Conservation (phyloP, 306 rosid genomes). For the Pueraria montana region DNA sequence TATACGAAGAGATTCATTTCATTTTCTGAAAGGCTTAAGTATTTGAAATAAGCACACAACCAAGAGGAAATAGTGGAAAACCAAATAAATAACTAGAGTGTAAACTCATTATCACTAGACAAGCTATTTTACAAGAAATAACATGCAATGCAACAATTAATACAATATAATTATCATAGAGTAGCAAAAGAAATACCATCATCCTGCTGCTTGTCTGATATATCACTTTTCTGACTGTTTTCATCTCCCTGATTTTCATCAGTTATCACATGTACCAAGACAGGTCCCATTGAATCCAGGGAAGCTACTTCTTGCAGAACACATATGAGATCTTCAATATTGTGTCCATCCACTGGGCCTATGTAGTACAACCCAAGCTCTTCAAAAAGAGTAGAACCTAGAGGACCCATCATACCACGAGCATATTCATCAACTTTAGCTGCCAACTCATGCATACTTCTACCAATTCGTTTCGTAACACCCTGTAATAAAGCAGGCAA, state of each 20-base stretch:
- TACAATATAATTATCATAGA: constrained; percentile 8
- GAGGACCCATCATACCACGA: constrained; percentile 97
- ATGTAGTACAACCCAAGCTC: constrained; percentile 97
- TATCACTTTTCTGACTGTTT: constrained; percentile 50
- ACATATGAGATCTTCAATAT: constrained; percentile 80
- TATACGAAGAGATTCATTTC: constrained; percentile 15
- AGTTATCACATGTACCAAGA: constrained; percentile 88
- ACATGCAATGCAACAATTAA: constrained; percentile 17
- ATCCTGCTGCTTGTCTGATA: constrained; percentile 49
- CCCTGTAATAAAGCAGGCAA: constrained; percentile 62
- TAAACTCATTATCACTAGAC: constrained; percentile 13
- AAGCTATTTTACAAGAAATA: constrained; percentile 32
- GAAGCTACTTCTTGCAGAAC: constrained; percentile 92
- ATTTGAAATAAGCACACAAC: constrained; percentile 31
- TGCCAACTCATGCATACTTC: constrained; percentile 92
- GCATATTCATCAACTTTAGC: constrained; percentile 99
- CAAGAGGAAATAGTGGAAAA: not conserved
- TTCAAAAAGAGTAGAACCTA: constrained; percentile 93
- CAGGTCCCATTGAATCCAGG: constrained; percentile 94
- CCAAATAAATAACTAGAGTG: not conserved
- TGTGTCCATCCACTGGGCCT: constrained; percentile 97
- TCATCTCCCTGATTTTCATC: constrained; percentile 72
- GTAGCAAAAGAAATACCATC: constrained; percentile 53
- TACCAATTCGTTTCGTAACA: constrained; percentile 89
- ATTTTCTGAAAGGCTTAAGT: constrained; percentile 28